phyloP scores from a whole-genome alignment of 257 asterid species.

The Solanum virginianum region DNA sequence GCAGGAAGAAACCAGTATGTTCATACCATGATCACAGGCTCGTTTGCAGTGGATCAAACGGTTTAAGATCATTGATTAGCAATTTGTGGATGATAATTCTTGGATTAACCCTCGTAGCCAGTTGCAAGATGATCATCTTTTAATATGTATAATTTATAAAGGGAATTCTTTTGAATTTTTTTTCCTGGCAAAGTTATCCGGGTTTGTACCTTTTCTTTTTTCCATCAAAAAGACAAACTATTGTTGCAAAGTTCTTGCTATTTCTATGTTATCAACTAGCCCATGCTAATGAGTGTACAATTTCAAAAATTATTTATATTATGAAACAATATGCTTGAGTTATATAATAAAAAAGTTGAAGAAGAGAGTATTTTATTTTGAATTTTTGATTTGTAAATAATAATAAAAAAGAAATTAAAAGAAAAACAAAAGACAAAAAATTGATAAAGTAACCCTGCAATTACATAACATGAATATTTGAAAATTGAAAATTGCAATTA shows the following conservation, averaged over 20 bases:
- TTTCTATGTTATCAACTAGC: neutral
- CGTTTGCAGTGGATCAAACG: slow-evolving; percentile 37
- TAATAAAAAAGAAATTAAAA: neutral
- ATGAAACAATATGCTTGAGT: neutral
- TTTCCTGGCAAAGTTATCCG: neutral
- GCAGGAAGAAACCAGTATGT: slow-evolving; percentile 53
- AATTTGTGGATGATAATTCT: slow-evolving; percentile 26
- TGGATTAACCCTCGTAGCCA: slow-evolving; percentile 3
- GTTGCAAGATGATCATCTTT: neutral
- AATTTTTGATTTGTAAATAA: neutral
- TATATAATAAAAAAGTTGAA: neutral
- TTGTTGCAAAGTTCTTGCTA: neutral
- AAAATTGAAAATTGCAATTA: no score
- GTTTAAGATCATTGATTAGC: slow-evolving; percentile 1
- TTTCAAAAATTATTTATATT: neutral
- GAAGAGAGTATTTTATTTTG: neutral
- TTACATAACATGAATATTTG: no score
- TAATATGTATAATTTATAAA: neutral
- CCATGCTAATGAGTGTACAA: neutral
- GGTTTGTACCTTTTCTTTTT: neutral
- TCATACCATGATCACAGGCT: slow-evolving; percentile 50
- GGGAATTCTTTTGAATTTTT: neutral
- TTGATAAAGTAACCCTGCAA: neutral
- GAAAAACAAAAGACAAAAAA: no score
- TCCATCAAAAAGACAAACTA: neutral